These are phyloP conservation scores for Amesomyces nigricolor DNA, from an alignment of 2,329 filamentous ascomycete species.

Conservation along the genomic window DNA sequence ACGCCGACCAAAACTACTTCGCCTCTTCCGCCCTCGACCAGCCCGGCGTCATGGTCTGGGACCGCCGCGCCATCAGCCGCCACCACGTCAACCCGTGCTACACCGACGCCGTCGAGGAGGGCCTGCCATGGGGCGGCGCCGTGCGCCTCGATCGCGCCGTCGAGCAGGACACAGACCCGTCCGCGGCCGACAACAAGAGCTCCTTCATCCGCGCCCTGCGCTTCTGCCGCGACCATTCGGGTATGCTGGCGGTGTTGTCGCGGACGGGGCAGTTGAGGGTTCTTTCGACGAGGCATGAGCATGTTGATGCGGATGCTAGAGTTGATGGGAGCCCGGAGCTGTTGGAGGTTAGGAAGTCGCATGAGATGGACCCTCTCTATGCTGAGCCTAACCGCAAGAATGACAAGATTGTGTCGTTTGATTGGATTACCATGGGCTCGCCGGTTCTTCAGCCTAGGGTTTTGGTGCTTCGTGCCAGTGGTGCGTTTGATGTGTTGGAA, in stretches of 20 bases:
- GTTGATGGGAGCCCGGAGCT: slow-evolving; percentile 51
- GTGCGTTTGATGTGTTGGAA: slow-evolving; percentile 56
- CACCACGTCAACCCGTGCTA: slow-evolving; percentile 50
- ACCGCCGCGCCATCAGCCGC: slow-evolving; percentile 58
- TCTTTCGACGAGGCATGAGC: slow-evolving; percentile 53
- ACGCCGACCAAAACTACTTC: slow-evolving; percentile 76
- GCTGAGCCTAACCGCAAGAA: slow-evolving; percentile 46
- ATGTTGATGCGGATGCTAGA: slow-evolving; percentile 36
- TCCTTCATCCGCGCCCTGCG: slow-evolving; percentile 58
- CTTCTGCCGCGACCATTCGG: slow-evolving; percentile 57
- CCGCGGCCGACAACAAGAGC: slow-evolving; percentile 48
- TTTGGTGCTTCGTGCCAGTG: slow-evolving; percentile 54
- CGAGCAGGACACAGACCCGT: slow-evolving; percentile 47
- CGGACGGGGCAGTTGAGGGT: slow-evolving; percentile 59
- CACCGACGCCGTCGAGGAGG: slow-evolving; percentile 54
- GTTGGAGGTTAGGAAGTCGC: slow-evolving; percentile 53
- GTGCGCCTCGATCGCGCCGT: slow-evolving; percentile 54
- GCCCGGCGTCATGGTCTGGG: slow-evolving; percentile 71
- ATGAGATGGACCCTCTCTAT: slow-evolving; percentile 57
- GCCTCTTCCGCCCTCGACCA: slow-evolving; percentile 72
- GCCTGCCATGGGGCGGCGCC: slow-evolving; percentile 57
- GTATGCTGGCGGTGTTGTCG: slow-evolving; percentile 56
- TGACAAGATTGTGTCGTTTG: slow-evolving; percentile 61
- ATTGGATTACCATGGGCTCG: slow-evolving; percentile 58
- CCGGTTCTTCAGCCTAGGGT: slow-evolving; percentile 52